A percentile compares a stretch with the other conserved stretches of the same genome.
Evolutionary conservation across 129 eudicot genomes (phyloP).

Genomic region (Oenanthe sinensis): DNA sequence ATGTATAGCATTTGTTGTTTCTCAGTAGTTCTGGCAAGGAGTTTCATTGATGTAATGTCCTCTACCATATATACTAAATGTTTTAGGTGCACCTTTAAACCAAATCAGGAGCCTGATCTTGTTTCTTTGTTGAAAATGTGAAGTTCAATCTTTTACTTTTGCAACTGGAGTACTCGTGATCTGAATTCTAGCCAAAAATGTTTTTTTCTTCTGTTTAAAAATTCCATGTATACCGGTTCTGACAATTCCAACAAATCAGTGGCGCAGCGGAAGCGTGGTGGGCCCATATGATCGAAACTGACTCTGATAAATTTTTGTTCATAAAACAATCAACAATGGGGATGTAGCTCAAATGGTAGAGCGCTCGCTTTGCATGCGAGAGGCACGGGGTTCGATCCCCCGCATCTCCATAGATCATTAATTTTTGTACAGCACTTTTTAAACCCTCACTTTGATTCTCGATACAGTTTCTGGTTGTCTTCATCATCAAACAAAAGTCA

Average conservation of each 20-base stretch:
- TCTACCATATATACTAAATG: neutral
- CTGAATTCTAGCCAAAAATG: neutral
- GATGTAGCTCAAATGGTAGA: conserved; percentile 99
- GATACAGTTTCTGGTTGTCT: too few species aligned
- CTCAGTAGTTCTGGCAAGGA: neutral
- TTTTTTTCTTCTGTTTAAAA: too few species aligned
- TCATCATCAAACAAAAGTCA: too few species aligned
- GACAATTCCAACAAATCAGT: conserved; percentile 49
- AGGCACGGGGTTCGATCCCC: conserved; percentile 84
- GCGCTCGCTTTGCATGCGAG: conserved; percentile 96
- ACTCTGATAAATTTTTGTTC: conserved; percentile 53
- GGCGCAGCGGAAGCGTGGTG: conserved; percentile 99
- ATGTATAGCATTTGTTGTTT: neutral
- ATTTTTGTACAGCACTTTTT: too few species aligned
- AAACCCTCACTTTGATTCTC: neutral
- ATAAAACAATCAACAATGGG: conserved; percentile 15
- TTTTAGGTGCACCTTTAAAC: neutral
- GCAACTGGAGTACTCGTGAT: neutral
- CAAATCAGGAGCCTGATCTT: neutral
- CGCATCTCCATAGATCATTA: conserved; percentile 76
- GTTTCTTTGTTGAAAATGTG: neutral
- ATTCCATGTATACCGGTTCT: too few species aligned
- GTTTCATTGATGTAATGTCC: neutral
- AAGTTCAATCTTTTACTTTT: neutral
- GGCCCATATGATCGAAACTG: conserved; percentile 99